Base-by-base conservation (phyloP, 2,329 filamentous ascomycete genomes). In the Tricladium varicosporioides region DNA sequence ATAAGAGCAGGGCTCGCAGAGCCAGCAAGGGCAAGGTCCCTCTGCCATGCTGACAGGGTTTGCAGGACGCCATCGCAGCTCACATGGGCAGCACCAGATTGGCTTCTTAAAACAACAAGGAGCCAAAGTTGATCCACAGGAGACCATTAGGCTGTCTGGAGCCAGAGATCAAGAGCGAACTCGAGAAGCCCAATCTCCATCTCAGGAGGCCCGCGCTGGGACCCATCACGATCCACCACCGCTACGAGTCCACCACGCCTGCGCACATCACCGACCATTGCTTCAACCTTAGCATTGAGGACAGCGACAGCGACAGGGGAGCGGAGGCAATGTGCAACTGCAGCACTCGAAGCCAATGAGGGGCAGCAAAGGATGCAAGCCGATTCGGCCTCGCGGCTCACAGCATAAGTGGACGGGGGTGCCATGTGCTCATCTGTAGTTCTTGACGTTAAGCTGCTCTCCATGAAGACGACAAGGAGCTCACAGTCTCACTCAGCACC, bases 321-420 rank as follows among this genome's bases (percentile, higher is more conserved):
- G 22, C 27, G 40, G 53, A 56, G 45, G 16, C 9, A 48, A 54
- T 48, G 49, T 59, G 56, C 54, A 57, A 62, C 57, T 54, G 59
- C 51, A 51, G 51, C 56, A 51, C 57, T 59, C 48, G 45, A 57
- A 53, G 51, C 58, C 53, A 62, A 63, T 60, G 22, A 27, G 22
- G 22, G 22, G 22, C 22, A 27, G 22, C 47, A 57, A 56, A 49
- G 63, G 65, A 53, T 51, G 45, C 54, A 53, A 60, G 63, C 61
- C 64, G 62, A 66, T 66, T 67, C 54, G 63, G 61, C 31, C 36
- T 56, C 59, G 63, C 65, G 65, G 67, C 65, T 67, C 63, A 57
- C 56, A 63, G 54, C 65, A 68, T 64, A 33, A 31, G 43, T 47
- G 45, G 27, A 57, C 59, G 33, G 49, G 62, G 59, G 50, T 64